Evolutionary conservation across 2,329 filamentous ascomycete species (phyloP).

Genomic region (Colletotrichum brevisporum): DNA sequence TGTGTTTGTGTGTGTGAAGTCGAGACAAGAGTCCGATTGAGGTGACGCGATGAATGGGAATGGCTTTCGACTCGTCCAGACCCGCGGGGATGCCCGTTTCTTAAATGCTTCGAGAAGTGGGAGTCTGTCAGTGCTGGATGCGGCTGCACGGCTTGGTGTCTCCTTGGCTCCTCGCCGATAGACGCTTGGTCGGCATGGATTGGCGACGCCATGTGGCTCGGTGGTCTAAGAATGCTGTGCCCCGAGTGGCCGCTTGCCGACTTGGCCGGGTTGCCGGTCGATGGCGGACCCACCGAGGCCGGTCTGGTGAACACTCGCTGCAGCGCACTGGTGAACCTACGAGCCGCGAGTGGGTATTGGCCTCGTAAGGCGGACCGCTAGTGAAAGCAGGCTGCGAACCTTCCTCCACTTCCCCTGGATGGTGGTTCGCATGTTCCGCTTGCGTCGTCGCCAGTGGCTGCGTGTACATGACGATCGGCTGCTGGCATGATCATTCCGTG

Average conservation of each 20-base stretch:
- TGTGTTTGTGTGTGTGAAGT: background rate
- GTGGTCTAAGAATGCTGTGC: constrained; percentile 37
- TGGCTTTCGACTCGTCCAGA: constrained; percentile 10
- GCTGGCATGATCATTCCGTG: constrained; percentile 28
- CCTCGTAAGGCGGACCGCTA: constrained; percentile 39
- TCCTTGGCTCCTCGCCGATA: constrained; percentile 29
- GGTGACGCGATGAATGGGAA: constrained; percentile 5
- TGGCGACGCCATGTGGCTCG: constrained; percentile 31
- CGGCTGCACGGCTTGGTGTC: constrained; percentile 30
- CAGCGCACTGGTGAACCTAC: constrained; percentile 1
- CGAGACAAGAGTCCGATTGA: constrained; percentile 14
- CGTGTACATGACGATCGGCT: constrained; percentile 36
- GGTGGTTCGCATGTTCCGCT: constrained; percentile 19
- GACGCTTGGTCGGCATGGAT: constrained; percentile 39
- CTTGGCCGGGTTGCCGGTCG: constrained; percentile 35
- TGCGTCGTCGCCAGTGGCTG: constrained; percentile 21
- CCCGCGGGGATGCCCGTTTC: constrained; percentile 12
- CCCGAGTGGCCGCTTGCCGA: constrained; percentile 39
- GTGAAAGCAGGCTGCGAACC: constrained; percentile 10
- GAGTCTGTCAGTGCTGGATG: constrained; percentile 13
- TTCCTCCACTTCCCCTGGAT: background rate
- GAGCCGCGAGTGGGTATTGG: constrained; percentile 27
- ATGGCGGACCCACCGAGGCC: constrained; percentile 32
- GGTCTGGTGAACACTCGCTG: constrained; percentile 26
- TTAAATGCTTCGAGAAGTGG: constrained; percentile 31